Base-by-base conservation (phyloP, 2,329 filamentous ascomycete species). In the Fusarium sulawesiense region DNA sequence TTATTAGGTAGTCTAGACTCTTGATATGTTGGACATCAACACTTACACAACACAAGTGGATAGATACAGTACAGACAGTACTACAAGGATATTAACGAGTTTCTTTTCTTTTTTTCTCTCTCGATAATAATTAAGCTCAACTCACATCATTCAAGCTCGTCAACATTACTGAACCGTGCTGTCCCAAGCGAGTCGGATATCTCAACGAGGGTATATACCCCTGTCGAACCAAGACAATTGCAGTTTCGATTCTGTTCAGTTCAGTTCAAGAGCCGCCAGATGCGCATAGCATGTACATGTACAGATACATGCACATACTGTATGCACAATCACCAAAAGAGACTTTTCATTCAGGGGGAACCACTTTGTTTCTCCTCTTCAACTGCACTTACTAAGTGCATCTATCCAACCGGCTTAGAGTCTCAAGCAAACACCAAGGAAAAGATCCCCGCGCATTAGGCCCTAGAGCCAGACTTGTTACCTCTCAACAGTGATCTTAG, bases 131-230 rank as follows among this genome's bases (percentile, higher is more conserved):
- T 64, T 49, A 46, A 49, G 61, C 61, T 60, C 49, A 32, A 40
- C 12, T 57, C 59, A 32, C 44, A 53, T 64, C 29, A 45, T 40
- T 40, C 13, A 30, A 64, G 61, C 62, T 65, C 30, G 48, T 66
- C 63, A 66, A 44, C 54, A 25, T 16, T 42, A 60, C 42, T 66
- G 56, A 66, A 61, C 63, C 62, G 62, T 66, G 55, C 63, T 61
- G 60, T 32, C 7, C 18, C 44, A 64, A 64, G 50, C 61, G 61
- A 64, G 50, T 66, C 63, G 63, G 55, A 66, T 61, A 66, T 66
- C 63, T 48, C 25, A 56, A 55, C 37, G 20, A 61, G 45, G 54
- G 49, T n/a, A 34, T 25, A 30, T 8, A 40, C 32, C 60, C 61
- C 61, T 64, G 60, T 42, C 42, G 10, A 41, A 27, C 14, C 45